Base-by-base conservation (phyloP, 2,329 filamentous ascomycete species). In the Penicillium sclerotigenum region DNA sequence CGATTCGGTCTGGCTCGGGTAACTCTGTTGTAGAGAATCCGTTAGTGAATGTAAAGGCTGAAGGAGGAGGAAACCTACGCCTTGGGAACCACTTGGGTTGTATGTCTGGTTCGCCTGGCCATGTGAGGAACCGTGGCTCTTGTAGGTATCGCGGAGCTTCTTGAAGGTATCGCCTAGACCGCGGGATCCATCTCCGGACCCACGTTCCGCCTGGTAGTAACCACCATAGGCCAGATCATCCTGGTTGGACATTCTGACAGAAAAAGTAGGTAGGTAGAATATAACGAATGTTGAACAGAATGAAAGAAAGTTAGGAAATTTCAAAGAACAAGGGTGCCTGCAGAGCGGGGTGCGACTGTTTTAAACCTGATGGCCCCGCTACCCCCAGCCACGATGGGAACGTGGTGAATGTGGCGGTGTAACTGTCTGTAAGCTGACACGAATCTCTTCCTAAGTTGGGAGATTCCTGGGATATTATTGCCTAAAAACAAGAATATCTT, bases 151-250 rank as follows among this genome's bases (percentile, higher is more conserved):
- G 56, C 73, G 73, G 54, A 79, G 68, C 64, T 77, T 79, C 64
- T 76, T 75, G 56, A 80, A 79, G 57, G 81, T 77, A 63, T 81
- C 80, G 36, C 80, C 78, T 36, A 84, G 66, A n/a, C 80, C 79
- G 38, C 81, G 74, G 41, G 81, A 76, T 38, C 71, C 73, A 42
- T 77, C 65, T 40, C 62, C 60, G 6, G 62, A 70, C 49, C 65
- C 69, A 50, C 68, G 71, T 61, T 63, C 67, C 62, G 56, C 72
- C 57, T 65, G 67, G 65, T 73, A 66, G 62, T 81, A 81, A 34
- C 80, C 77, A 59, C 82, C 82, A 66, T 84, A 84, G 52, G 82
- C 82, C 66, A 84, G 65, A 58, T 77, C 74, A 62, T 83, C 78
- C 54, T 75, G 67, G 47, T 71, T 65, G 18, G 74, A 71, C 74